phyloP scores from a whole-genome alignment of 2,329 filamentous ascomycete species.

The Domatiomyces globalis region DNA sequence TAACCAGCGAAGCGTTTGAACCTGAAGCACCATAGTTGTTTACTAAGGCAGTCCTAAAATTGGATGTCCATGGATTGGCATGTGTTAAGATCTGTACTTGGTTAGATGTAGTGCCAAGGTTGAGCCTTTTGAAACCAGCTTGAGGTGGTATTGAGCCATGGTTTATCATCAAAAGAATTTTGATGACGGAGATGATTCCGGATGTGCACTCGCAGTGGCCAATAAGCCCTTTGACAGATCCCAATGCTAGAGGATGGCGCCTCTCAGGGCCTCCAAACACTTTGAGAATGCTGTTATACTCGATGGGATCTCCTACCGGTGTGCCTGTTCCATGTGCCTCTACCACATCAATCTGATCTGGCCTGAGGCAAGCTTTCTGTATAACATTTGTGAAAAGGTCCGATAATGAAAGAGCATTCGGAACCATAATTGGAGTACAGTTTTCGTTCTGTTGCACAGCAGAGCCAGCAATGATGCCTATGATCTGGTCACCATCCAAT shows the following conservation, averaged over 20 bases:
- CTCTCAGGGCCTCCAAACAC: conserved; percentile 8
- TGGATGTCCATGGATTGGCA: no score
- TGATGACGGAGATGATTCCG: conserved; percentile 20
- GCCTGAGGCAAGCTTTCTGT: conserved; percentile 3
- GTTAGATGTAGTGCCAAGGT: conserved; percentile 26
- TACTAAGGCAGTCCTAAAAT: conserved; percentile 22
- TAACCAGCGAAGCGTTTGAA: conserved; percentile 44
- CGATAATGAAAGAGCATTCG: conserved; percentile 9
- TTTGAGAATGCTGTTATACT: conserved; percentile 17
- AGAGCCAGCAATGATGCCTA: conserved; percentile 15
- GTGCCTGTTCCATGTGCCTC: conserved; percentile 17
- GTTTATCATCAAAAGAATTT: conserved; percentile 21
- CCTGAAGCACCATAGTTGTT: conserved; percentile 62
- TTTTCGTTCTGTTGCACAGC: conserved; percentile 16
- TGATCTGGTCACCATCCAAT: conserved; percentile 12
- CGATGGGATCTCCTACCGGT: conserved; percentile 15
- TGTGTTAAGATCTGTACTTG: no score
- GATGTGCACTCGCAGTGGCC: conserved; percentile 20
- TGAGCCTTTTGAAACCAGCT: conserved; percentile 19
- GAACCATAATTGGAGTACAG: conserved; percentile 14
- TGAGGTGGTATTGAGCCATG: conserved; percentile 18
- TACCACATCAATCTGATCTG: conserved; percentile 10
- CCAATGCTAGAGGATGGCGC: conserved; percentile 7
- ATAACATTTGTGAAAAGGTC: conserved; percentile 9
- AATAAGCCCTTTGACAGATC: conserved; percentile 21